These are phyloP conservation scores for Fusarium austroafricanum DNA, from an alignment of 2,329 filamentous ascomycete species.

Conservation along the genomic window DNA sequence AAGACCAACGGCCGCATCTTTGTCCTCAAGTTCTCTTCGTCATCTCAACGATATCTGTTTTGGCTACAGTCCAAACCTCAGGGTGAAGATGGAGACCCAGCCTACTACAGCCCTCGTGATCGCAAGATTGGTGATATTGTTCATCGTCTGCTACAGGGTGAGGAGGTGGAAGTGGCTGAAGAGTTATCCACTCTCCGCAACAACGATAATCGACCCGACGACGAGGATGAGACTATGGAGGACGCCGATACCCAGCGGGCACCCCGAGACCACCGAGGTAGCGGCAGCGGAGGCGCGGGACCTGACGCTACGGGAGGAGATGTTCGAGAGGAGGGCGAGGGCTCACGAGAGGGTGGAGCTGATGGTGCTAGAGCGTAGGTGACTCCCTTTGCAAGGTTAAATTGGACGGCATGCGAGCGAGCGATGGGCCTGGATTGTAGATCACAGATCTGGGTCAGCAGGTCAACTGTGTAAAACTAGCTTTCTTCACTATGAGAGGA, in stretches of 20 bases:
- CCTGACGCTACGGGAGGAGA: constrained; percentile 91
- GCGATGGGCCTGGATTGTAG: constrained; percentile 38
- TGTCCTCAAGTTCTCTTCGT: constrained; percentile 92
- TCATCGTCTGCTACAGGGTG: constrained; percentile 84
- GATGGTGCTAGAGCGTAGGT: constrained; percentile 99
- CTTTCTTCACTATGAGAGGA: constrained; percentile 47
- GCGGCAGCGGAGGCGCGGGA: constrained; percentile 83
- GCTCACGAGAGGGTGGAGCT: constrained; percentile 89
- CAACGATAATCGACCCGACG: constrained; percentile 61
- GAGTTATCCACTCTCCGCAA: constrained; percentile 76
- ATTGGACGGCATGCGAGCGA: constrained; percentile 40
- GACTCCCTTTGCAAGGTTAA: constrained; percentile 49
- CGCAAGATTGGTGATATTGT: constrained; percentile 90
- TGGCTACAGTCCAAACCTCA: constrained; percentile 96
- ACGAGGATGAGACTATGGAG: constrained; percentile 63
- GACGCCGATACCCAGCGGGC: constrained; percentile 76
- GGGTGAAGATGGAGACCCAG: constrained; percentile 72
- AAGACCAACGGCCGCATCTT: constrained; percentile 91
- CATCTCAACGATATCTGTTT: constrained; percentile 90
- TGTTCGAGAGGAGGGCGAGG: constrained; percentile 88
- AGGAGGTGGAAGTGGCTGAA: constrained; percentile 81
- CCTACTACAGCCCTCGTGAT: constrained; percentile 87
- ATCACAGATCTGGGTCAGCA: constrained; percentile 40
- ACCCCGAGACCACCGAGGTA: constrained; percentile 66
- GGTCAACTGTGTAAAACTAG: constrained; percentile 50